Evolutionary conservation across 768 basidiomycete species (phyloP).

Genomic region (Podaxis rugospora): DNA sequence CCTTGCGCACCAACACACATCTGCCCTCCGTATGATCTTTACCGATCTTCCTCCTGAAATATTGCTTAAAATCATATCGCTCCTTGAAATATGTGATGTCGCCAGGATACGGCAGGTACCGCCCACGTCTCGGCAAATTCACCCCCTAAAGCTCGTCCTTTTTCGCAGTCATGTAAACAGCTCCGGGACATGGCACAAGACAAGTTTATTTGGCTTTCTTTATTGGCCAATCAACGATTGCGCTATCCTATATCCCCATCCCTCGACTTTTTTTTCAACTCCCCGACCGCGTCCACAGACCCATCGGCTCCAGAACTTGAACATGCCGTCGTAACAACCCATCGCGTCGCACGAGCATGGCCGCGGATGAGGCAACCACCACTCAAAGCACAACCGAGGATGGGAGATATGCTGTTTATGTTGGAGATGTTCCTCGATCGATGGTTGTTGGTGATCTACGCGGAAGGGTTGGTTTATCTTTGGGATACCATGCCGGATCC

Average conservation of each 20-base stretch:
- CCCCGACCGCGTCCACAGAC: not conserved
- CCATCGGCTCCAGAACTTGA: not conserved
- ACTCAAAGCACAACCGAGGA: not conserved
- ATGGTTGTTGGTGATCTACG: slow-evolving; percentile 44
- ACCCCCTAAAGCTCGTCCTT: not conserved
- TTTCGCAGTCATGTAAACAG: not conserved
- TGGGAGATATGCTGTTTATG: slow-evolving; percentile 23
- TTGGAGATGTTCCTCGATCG: slow-evolving; percentile 39
- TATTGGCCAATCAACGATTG: not conserved
- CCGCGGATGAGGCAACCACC: not conserved
- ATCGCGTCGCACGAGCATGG: slow-evolving; percentile 7
- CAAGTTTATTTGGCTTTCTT: not conserved
- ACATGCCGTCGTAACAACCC: slow-evolving; percentile 1
- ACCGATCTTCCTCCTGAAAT: slow-evolving; percentile 7
- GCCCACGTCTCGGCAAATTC: not conserved
- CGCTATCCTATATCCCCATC: not conserved
- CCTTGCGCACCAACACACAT: not conserved
- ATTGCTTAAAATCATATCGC: not conserved
- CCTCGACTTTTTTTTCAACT: not conserved
- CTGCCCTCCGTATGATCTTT: not conserved
- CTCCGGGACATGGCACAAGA: slow-evolving; percentile 5
- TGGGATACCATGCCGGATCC: slow-evolving; percentile 30
- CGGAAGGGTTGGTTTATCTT: slow-evolving; percentile 35
- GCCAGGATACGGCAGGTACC: slow-evolving; percentile 11
- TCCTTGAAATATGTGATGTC: slow-evolving; percentile 4